These are phyloP conservation scores for Trametes punicea DNA, from an alignment of 768 basidiomycete species.

Conservation along the genomic window DNA sequence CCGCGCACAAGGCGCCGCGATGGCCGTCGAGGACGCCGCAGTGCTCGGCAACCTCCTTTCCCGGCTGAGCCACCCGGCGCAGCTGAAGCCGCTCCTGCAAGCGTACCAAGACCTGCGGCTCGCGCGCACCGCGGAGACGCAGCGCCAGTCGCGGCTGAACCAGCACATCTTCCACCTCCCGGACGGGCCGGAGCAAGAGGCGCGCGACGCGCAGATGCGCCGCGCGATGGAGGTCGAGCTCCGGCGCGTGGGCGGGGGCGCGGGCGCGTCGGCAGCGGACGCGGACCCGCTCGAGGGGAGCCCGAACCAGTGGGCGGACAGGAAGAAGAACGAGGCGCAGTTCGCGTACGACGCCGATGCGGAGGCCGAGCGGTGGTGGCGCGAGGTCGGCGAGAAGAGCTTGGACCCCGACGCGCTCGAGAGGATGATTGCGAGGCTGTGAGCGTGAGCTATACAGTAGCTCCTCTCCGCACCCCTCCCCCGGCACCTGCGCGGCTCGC, in stretches of 20 bases:
- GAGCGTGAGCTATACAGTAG: background rate
- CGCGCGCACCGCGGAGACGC: constrained; percentile 46
- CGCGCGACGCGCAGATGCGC: constrained; percentile 50
- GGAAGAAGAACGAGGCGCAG: constrained; percentile 41
- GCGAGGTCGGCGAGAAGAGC: constrained; percentile 26
- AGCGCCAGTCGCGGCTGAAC: constrained; percentile 47
- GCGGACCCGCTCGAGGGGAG: constrained; percentile 33
- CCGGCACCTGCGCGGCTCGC: no score
- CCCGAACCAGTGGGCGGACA: constrained; percentile 59
- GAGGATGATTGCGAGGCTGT: background rate
- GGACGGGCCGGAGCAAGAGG: constrained; percentile 51
- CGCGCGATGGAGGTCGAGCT: constrained; percentile 43
- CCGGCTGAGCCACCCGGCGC: constrained; percentile 37
- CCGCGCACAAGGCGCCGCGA: constrained; percentile 42
- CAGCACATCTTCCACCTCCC: constrained; percentile 52
- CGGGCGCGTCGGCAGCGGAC: constrained; percentile 4
- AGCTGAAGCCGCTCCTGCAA: constrained; percentile 44
- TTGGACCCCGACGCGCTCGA: constrained; percentile 4
- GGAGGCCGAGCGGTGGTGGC: constrained; percentile 52
- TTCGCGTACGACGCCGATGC: constrained; percentile 55
- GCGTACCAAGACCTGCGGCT: constrained; percentile 54
- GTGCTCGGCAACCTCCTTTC: constrained; percentile 48
- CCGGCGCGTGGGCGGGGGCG: constrained; percentile 23
- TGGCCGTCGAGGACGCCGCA: constrained; percentile 50
- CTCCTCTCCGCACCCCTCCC: no score